Conservation (phyloP, 768 basidiomycete species). For the Russula sp. region DNA sequence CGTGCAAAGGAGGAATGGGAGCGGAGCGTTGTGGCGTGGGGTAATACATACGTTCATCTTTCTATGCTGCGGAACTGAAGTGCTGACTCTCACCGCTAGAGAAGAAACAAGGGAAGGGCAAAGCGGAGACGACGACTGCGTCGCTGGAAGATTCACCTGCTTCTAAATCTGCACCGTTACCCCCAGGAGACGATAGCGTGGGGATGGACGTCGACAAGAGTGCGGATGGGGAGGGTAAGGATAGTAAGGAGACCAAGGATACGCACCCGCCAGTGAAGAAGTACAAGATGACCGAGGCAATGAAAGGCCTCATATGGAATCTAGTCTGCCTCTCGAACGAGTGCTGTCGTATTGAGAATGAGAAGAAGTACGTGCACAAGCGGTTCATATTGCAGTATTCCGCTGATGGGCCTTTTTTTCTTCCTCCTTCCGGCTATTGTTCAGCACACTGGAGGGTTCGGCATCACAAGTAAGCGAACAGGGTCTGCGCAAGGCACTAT, state of each 20-base stretch:
- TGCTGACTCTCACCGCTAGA: slow-evolving; percentile 38
- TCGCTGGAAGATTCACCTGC: slow-evolving; percentile 35
- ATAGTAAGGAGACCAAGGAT: slow-evolving; percentile 36
- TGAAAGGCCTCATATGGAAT: slow-evolving; percentile 80
- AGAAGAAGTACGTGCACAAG: slow-evolving; percentile 51
- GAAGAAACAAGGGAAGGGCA: slow-evolving; percentile 42
- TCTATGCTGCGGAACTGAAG: no score
- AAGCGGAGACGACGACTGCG: slow-evolving; percentile 35
- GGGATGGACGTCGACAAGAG: slow-evolving; percentile 31
- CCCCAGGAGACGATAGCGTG: slow-evolving; percentile 32
- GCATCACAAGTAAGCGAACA: slow-evolving; percentile 77
- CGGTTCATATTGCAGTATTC: not conserved
- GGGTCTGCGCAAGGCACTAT: slow-evolving; percentile 72
- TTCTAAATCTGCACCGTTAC: slow-evolving; percentile 32
- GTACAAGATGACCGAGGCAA: slow-evolving; percentile 74
- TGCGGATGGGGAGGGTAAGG: slow-evolving; percentile 38
- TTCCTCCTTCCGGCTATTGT: not conserved
- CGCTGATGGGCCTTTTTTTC: slow-evolving; percentile 5
- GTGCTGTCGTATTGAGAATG: slow-evolving; percentile 66
- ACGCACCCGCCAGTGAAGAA: slow-evolving; percentile 69
- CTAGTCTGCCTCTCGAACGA: slow-evolving; percentile 80
- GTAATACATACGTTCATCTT: slow-evolving; percentile 36
- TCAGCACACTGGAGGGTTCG: slow-evolving; percentile 56
- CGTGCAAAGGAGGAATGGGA: slow-evolving; percentile 78
- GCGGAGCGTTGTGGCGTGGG: slow-evolving; percentile 65